phyloP scores from a whole-genome alignment of 176 grass and related monocot species.

The Bothriochloa decipiens region DNA sequence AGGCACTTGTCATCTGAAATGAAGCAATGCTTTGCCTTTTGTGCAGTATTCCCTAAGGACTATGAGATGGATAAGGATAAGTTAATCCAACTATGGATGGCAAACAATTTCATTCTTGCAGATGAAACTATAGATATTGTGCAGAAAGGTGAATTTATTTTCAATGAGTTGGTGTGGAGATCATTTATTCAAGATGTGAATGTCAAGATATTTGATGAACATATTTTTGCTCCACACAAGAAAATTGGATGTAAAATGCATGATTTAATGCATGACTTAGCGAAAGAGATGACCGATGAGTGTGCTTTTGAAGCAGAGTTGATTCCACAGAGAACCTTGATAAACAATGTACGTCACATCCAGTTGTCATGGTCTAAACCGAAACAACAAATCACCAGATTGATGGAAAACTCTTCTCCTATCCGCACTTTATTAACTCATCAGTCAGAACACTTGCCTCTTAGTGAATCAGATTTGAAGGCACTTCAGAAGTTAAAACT shows the following conservation, averaged over 20 bases:
- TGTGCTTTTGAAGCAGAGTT: not conserved
- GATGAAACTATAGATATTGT: not conserved
- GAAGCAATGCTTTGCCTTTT: conserved; percentile 35
- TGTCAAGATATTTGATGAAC: too few relatives aligned
- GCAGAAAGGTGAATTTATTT: not conserved
- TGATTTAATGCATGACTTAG: conserved; percentile 43
- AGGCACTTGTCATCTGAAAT: not conserved
- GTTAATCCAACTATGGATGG: conserved; percentile 13
- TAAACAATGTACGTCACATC: not conserved
- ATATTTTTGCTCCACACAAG: too few relatives aligned
- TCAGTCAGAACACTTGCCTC: rapidly evolving
- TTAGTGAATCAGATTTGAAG: not conserved
- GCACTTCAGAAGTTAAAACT: not conserved
- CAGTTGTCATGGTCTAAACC: rapidly evolving
- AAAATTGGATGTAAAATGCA: conserved; percentile 17
- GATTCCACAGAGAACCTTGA: not conserved
- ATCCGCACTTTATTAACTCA: conserved; percentile 1
- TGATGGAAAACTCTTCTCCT: not conserved
- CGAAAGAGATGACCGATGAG: not conserved
- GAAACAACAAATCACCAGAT: not conserved
- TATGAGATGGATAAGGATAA: not conserved
- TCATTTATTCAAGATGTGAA: conserved; percentile 34
- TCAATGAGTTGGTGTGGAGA: conserved; percentile 17
- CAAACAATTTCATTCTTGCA: conserved; percentile 9
- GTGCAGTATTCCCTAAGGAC: conserved; percentile 23